A percentile compares a stretch with the other conserved stretches of the same genome.
phyloP scores from a whole-genome alignment of 257 asterid genomes.

The Fraxinus anomala region DNA sequence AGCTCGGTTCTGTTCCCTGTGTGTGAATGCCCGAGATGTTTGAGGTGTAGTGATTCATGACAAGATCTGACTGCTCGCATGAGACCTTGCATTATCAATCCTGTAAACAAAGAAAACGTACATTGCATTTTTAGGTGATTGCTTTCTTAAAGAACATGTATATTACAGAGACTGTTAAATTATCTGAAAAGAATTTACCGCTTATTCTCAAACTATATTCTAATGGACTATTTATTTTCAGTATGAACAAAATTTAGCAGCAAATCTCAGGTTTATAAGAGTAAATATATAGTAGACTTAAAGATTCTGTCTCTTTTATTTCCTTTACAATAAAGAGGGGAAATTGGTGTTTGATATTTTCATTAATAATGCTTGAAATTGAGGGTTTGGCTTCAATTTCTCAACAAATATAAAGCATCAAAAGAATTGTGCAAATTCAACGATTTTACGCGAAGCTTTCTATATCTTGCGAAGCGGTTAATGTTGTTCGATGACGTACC shows the following conservation, averaged over 20 bases:
- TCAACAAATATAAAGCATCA: background rate
- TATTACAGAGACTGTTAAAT: background rate
- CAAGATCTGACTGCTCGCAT: conserved; percentile 43
- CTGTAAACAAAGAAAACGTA: conserved; percentile 17
- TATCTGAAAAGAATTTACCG: background rate
- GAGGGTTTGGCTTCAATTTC: background rate
- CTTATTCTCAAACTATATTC: background rate
- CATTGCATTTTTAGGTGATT: background rate
- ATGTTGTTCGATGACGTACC: conserved; percentile 22
- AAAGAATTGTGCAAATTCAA: conserved; percentile 1
- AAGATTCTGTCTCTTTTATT: background rate
- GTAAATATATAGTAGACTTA: background rate
- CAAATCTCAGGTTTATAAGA: background rate
- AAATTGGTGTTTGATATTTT: background rate
- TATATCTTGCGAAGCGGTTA: background rate
- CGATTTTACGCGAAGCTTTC: background rate
- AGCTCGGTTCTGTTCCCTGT: conserved; percentile 13
- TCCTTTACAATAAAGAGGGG: background rate
- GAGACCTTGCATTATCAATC: conserved; percentile 50
- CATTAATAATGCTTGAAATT: background rate
- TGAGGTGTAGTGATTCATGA: conserved; percentile 31
- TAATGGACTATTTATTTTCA: background rate
- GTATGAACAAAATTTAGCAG: background rate
- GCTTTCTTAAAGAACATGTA: background rate
- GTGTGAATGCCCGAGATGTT: conserved; percentile 27